Evolutionary conservation across 352 stramenopile genomes (phyloP).

Genomic region (Elongisporangium undulatum): DNA sequence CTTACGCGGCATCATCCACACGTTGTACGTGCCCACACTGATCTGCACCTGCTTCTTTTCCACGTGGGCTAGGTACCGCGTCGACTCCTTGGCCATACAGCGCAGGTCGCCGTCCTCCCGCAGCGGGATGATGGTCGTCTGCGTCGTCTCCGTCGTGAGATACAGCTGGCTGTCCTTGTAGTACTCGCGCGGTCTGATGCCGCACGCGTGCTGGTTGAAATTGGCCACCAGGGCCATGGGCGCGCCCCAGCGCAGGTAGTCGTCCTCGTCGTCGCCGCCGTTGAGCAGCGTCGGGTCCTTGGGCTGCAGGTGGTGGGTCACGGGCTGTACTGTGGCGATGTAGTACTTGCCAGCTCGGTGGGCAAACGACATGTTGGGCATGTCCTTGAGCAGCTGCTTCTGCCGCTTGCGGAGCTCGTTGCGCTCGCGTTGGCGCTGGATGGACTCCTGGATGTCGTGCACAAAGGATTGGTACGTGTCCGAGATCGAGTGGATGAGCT

Average conservation of each 20-base stretch:
- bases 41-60: slow-evolving; percentile 52
- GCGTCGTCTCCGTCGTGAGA: slow-evolving; percentile 55
- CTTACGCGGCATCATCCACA: slow-evolving; percentile 83
- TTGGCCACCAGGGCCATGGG: slow-evolving; percentile 55
- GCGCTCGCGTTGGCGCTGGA: slow-evolving; percentile 42
- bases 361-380: slow-evolving; percentile 79
- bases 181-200: slow-evolving; percentile 64
- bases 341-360: slow-evolving; percentile 53
- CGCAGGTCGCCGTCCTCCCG: slow-evolving; percentile 61
- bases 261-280: slow-evolving; percentile 22
- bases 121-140: slow-evolving; percentile 59
- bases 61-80: slow-evolving; percentile 50
- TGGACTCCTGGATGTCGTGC: slow-evolving; percentile 28
- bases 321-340: slow-evolving; percentile 39
- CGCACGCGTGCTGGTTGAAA: slow-evolving; percentile 49
- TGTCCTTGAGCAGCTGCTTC: slow-evolving; percentile 52
- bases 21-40: slow-evolving; percentile 71
- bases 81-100: slow-evolving; percentile 68
- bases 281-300: neutral
- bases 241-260: slow-evolving; percentile 57
- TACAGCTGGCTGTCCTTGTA: slow-evolving; percentile 77
- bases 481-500: slow-evolving; percentile 32
- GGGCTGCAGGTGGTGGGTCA: slow-evolving; percentile 21
- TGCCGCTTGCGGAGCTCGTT: slow-evolving; percentile 42
- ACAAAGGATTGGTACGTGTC: slow-evolving; percentile 39